These are phyloP conservation scores for Xylaria palmicola DNA, from an alignment of 495 filamentous ascomycete species.

Conservation along the genomic window DNA sequence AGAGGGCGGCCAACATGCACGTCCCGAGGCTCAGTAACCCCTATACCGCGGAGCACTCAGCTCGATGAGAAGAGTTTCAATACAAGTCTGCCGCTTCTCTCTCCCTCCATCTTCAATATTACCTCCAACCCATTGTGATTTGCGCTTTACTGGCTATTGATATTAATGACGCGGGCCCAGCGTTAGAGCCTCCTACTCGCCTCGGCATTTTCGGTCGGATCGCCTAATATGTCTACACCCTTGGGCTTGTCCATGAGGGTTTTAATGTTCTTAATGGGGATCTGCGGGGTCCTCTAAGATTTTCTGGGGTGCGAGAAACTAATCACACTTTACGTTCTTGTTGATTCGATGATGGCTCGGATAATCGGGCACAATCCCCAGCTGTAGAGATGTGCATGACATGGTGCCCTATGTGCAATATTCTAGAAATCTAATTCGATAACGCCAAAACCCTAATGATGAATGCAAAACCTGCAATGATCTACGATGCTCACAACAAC, in stretches of 20 bases:
- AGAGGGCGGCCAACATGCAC: no score
- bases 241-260: neutral
- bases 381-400: no score
- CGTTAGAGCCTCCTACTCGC: neutral
- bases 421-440: no score
- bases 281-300: neutral
- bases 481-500: no score
- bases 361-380: neutral
- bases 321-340: neutral
- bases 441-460: no score
- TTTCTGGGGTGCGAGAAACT: no score
- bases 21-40: no score
- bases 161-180: neutral
- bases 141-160: neutral
- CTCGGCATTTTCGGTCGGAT: neutral
- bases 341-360: neutral
- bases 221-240: neutral
- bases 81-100: neutral
- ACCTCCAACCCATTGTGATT: neutral
- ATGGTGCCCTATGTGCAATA: no score
- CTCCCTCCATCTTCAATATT: neutral
- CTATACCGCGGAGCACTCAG: neutral
- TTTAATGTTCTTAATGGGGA: neutral
- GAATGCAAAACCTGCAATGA: no score
- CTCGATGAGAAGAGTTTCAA: neutral